Conservation (phyloP, 441 rosid species). For the Erodium moschatum region DNA sequence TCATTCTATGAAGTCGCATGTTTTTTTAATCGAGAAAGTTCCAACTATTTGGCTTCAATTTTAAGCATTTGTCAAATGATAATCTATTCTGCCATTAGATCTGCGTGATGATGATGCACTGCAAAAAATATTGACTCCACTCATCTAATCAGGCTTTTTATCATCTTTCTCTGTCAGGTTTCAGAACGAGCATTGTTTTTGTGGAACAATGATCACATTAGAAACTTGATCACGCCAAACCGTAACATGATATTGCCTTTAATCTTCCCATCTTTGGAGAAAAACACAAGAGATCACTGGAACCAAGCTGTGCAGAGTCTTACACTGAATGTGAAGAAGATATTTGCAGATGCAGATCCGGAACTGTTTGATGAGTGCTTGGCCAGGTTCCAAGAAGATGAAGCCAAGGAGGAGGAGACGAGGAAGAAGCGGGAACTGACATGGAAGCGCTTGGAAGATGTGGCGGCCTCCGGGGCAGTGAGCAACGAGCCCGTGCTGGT, state of each 20-base stretch:
- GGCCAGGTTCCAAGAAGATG: conserved; percentile 54
- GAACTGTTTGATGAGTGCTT: conserved; percentile 62
- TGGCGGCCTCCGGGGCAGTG: conserved; percentile 52
- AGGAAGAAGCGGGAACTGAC: conserved; percentile 46
- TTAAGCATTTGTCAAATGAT: too few relatives aligned
- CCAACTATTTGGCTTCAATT: too few relatives aligned
- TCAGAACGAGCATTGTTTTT: conserved; percentile 86
- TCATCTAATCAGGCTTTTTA: too few relatives aligned
- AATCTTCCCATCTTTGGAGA: conserved; percentile 73
- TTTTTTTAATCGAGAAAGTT: too few relatives aligned
- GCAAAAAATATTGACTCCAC: too few relatives aligned
- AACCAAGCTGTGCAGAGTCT: conserved; percentile 85
- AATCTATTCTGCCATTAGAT: too few relatives aligned
- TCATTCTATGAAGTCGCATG: too few relatives aligned
- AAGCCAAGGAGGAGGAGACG: conserved; percentile 39
- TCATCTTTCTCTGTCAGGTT: conserved; percentile 42
- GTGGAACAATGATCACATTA: conserved; percentile 87
- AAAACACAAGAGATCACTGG: conserved; percentile 68
- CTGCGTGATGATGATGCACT: too few relatives aligned
- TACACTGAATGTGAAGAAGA: conserved; percentile 69
- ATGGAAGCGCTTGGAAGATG: conserved; percentile 72
- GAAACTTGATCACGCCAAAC: conserved; percentile 61
- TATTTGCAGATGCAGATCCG: conserved; percentile 61
- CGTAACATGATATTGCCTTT: conserved; percentile 58
- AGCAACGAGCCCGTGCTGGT: conserved; percentile 58